Conservation (phyloP, 2,329 filamentous ascomycete genomes). For the Ophiocordyceps robertsii region DNA sequence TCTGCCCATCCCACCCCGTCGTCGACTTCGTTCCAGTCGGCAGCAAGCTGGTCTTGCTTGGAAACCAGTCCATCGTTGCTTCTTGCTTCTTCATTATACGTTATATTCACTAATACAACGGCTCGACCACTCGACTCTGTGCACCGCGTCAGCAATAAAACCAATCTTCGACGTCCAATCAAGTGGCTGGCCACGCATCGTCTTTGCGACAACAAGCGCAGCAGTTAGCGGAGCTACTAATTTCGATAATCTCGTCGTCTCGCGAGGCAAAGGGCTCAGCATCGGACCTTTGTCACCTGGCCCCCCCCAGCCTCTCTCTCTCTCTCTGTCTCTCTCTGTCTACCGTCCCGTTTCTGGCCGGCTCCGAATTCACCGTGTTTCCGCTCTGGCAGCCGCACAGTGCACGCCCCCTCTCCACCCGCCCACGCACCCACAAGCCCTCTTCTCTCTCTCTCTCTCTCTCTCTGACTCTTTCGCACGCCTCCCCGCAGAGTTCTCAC, state of each 20-base stretch:
- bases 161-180: not conserved
- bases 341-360: constrained; percentile 15
- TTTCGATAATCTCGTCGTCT: not conserved
- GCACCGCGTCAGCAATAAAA: not conserved
- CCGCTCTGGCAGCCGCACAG: not conserved
- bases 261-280: not conserved
- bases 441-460: constrained; percentile 8
- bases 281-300: constrained; percentile 2
- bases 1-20: constrained; percentile 1
- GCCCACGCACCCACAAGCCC: not conserved
- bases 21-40: constrained; percentile 23
- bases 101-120: not conserved
- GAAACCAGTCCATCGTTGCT: constrained; percentile 35
- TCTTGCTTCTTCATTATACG: not conserved
- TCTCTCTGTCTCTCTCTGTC: not conserved
- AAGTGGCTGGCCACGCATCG: not conserved
- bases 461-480: not conserved
- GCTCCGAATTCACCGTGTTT: constrained; percentile 7
- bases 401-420: not conserved
- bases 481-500: not conserved
- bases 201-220: not conserved
- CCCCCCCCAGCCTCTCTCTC: constrained; percentile 7
- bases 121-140: not conserved
- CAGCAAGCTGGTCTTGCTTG: constrained; percentile 49
- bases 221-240: not conserved